Base-by-base conservation (phyloP, 2,329 filamentous ascomycete genomes). In the Fusarium veterinarium region DNA sequence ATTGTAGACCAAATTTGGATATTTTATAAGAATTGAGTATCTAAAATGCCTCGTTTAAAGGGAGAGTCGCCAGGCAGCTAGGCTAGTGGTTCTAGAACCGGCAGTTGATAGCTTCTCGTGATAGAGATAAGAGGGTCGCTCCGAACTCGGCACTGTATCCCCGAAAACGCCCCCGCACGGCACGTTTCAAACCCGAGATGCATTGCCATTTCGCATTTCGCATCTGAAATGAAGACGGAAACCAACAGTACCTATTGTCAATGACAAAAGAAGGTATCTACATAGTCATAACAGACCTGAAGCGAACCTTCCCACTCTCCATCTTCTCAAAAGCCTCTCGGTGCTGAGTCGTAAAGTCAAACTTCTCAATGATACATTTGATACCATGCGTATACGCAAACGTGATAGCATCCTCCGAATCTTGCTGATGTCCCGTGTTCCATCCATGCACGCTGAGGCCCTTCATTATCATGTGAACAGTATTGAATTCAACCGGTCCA, bases 351-450 rank as follows among this genome's bases (percentile, higher is more conserved):
- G 93, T 82, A 0, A 62, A 44, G 5, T 89, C 85, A 76, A 89
- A 93, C 75, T 84, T 89, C 84, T 93, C 88, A 35, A 92, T 82
- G 78, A 93, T 84, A 61, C 91, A 92, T 80, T 88, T 87, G 73
- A 94, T 86, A 8, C 84, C 84, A 74, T 93, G 89, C n/a, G 84
- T 80, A 62, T 85, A 82, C 0, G 91, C 87, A 76, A 94, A 94
- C 6, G 84, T 84, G 55, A 94, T 87, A 67, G 92, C 90, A 73
- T 93, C 89, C 75, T 90, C 88, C 58, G 87, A 85, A 69, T 93
- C 88, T 48, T 89, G 83, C 3, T 90, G 85, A 40, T 92, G 86
- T 0, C 91, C 91, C 25, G 88, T 87, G 1, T 92, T 85, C 80
- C 87, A 90, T 12, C 91, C 91, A 69, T 90, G 86, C 1, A 96